phyloP scores from a whole-genome alignment of 1,139 yeast genomes.

The Sugiyamaella grinbergsii region DNA sequence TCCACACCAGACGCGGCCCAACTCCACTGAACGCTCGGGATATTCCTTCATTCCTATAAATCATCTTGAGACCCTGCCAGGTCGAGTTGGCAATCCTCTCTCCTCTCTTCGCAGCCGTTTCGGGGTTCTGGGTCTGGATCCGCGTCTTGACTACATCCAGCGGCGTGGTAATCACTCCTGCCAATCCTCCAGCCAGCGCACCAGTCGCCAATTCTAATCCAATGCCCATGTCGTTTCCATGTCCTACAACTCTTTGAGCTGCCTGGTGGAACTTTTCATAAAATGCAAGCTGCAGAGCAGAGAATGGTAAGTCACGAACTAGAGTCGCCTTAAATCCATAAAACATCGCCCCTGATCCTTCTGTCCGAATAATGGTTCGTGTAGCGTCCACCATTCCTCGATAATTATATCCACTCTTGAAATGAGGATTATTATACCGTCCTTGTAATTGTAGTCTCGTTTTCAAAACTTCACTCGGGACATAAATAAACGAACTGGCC shows the following conservation, averaged over 20 bases:
- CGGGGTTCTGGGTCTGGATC: conserved; percentile 67
- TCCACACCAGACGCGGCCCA: conserved; percentile 96
- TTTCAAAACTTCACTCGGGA: conserved; percentile 96
- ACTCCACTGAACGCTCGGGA: conserved; percentile 88
- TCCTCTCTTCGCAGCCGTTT: conserved; percentile 19
- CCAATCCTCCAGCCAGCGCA: conserved; percentile 95
- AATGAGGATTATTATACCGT: conserved; percentile 72
- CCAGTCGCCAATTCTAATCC: conserved; percentile 79
- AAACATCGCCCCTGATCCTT: conserved; percentile 75
- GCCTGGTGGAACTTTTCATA: conserved; percentile 68
- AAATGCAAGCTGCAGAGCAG: conserved; percentile 94
- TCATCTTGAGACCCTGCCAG: conserved; percentile 60
- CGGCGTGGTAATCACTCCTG: conserved; percentile 83
- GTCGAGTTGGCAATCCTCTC: conserved; percentile 54
- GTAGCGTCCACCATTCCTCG: conserved; percentile 67
- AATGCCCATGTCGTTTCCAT: conserved; percentile 49
- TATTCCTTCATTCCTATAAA: conserved; percentile 74
- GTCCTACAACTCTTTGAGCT: conserved; percentile 42
- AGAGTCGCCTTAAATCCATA: conserved; percentile 94
- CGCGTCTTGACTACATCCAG: conserved; percentile 93
- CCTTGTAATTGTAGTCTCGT: conserved; percentile 94
- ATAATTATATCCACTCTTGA: conserved; percentile 85
- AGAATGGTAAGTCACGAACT: conserved; percentile 88
- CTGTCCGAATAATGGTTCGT: conserved; percentile 59
- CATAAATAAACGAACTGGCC: conserved; percentile 87